These are phyloP conservation scores for Eucalyptus brandiana DNA, from an alignment of 345 rosid species.

Conservation along the genomic window DNA sequence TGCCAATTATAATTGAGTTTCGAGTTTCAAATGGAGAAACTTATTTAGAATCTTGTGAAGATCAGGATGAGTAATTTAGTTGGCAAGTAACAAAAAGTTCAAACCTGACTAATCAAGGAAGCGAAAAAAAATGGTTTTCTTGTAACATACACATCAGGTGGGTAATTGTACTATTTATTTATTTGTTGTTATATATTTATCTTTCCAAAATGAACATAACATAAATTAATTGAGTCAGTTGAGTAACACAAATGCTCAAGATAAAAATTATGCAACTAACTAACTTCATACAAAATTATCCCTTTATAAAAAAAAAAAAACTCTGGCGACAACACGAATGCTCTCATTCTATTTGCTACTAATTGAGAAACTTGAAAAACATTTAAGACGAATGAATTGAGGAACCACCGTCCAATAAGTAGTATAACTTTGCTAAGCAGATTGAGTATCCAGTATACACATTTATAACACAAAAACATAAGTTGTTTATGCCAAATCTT, in stretches of 20 bases:
- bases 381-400: too few relatives aligned
- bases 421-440: too few relatives aligned
- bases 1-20: not conserved
- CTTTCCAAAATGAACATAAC: not conserved
- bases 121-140: not conserved
- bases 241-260: too few relatives aligned
- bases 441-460: too few relatives aligned
- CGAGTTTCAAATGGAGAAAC: not conserved
- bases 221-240: not conserved
- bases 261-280: too few relatives aligned
- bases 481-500: too few relatives aligned
- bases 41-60: not conserved
- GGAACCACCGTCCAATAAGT: too few relatives aligned
- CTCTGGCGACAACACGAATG: accelerated
- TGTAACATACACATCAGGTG: not conserved
- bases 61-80: not conserved
- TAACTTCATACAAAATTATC: too few relatives aligned
- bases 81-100: not conserved
- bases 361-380: too few relatives aligned
- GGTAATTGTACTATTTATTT: not conserved
- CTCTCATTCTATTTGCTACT: too few relatives aligned
- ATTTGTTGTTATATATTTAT: not conserved
- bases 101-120: not conserved
- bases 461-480: too few relatives aligned
- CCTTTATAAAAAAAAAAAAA: too few relatives aligned